phyloP scores from a whole-genome alignment of 2,329 filamentous ascomycete genomes.

The Seiridium cupressi region DNA sequence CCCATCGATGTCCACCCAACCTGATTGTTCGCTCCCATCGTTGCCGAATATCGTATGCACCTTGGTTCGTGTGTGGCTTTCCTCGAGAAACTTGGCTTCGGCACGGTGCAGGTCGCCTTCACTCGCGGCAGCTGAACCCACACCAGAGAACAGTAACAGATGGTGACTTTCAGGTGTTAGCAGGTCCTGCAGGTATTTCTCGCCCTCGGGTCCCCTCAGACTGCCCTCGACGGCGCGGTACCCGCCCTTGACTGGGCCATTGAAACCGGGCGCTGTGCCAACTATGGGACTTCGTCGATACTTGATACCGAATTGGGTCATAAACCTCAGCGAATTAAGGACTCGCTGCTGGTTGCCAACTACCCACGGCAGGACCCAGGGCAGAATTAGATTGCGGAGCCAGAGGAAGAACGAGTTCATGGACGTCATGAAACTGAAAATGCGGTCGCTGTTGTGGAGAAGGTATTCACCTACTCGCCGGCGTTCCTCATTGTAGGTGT shows the following conservation, averaged over 20 bases:
- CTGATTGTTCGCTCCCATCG: not conserved
- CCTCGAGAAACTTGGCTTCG: conserved; percentile 10
- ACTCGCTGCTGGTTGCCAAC: conserved; percentile 18
- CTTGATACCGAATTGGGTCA: conserved; percentile 39
- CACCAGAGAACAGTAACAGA: conserved; percentile 30
- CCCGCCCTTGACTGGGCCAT: conserved; percentile 39
- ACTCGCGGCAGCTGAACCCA: conserved; percentile 7
- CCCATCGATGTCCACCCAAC: conserved; percentile 18
- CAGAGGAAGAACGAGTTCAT: conserved; percentile 30
- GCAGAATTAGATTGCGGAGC: conserved; percentile 37
- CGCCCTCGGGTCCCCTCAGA: conserved; percentile 11
- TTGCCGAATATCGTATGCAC: conserved; percentile 9
- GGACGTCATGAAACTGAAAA: conserved; percentile 36
- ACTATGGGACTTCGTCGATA: conserved; percentile 39
- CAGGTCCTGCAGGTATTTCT: conserved; percentile 3
- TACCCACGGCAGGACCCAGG: conserved; percentile 35
- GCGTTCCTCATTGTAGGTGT: conserved; percentile 47
- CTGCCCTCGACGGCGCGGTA: conserved; percentile 42
- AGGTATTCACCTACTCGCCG: conserved; percentile 43
- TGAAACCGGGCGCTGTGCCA: conserved; percentile 25
- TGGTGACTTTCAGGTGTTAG: conserved; percentile 1
- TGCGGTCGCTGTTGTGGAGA: conserved; percentile 36
- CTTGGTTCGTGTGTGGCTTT: not conserved
- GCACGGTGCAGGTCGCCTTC: conserved; percentile 14
- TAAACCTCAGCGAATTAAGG: conserved; percentile 27